Evolutionary conservation across 108 stramenopile species (phyloP), one percentile per base, ranked within the genome.

Genomic region (Aurantiochytrium sp.): DNA sequence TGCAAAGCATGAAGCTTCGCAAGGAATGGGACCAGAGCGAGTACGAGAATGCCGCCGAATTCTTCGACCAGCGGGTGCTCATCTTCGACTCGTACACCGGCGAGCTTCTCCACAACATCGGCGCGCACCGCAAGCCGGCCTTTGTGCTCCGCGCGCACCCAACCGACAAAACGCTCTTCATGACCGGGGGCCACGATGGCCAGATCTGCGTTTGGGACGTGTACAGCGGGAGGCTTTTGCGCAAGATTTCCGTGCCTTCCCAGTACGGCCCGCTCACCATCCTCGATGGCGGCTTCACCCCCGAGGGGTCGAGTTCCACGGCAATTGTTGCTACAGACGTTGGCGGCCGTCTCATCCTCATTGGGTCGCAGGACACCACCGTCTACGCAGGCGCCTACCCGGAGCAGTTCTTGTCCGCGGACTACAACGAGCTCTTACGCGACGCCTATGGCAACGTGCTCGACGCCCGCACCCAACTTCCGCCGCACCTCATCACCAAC

Each of bases 201-300:
- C 73, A 81, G 32, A 81, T 81, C 21, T 81, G 73, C 39, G 73
- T 81, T 17, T 81, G 73, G 73, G 73, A 81, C 45, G 73, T 81
- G 6, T 81, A 81, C 73, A 48, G 42, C 27, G 73, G 73, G 10
- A 81, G 32, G 73, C 30, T 81, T 5, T 30, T 81, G 39, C n/a
- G 45, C 21, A 81, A 81, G 2, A 81, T 81, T 24, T 30, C 45
- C n/a, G 45, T 81, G n/a, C 17, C 73, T 3, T 81, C 73, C 19
- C 73, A 81, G 73, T 81, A 81, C 30, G 73, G 73, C 45, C 73
- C 73, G 73, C 45, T 81, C 27, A 81, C 73, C n/a, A 81, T 81
- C 73, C 73, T 81, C 27, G 73, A 81, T 42, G 73, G 73, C 12
- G 45, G n/a, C n/a, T 81, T 81, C 30, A 81, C 73, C 10, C 73